Evolutionary conservation across 108 stramenopile genomes (phyloP).

Genomic region (Schizochytrium sp.): DNA sequence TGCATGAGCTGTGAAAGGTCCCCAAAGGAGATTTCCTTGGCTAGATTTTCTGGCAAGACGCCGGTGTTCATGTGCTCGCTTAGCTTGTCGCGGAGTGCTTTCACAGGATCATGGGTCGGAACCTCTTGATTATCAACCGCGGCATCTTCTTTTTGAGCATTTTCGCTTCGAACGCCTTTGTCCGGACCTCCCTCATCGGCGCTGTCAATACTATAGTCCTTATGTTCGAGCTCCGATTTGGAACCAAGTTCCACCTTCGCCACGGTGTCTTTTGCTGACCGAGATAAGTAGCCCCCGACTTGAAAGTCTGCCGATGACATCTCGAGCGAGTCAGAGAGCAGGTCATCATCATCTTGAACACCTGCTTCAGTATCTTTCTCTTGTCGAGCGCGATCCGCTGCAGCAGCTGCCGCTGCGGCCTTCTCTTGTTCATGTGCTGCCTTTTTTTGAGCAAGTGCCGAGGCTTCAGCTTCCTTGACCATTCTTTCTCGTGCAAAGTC

Average conservation of each 20-base stretch:
- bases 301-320: neutral
- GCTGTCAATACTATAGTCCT: neutral
- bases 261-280: too few species aligned
- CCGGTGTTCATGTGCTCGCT: neutral
- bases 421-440: neutral
- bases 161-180: neutral
- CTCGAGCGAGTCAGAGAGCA: neutral
- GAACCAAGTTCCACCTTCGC: too few species aligned
- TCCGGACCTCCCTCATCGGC: neutral
- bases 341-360: neutral
- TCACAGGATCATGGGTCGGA: neutral
- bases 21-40: neutral
- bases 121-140: neutral
- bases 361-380: neutral
- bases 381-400: neutral
- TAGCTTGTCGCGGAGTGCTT: neutral
- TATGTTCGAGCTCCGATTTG: neutral
- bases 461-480: neutral
- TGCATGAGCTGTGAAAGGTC: constrained; percentile 1
- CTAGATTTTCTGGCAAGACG: neutral
- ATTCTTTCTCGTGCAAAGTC: neutral
- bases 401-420: neutral
- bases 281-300: neutral
- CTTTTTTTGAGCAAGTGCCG: neutral
- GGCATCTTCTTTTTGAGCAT: neutral